Evolutionary conservation across 306 rosid genomes (phyloP).

Genomic region (Vigna nakashimae): DNA sequence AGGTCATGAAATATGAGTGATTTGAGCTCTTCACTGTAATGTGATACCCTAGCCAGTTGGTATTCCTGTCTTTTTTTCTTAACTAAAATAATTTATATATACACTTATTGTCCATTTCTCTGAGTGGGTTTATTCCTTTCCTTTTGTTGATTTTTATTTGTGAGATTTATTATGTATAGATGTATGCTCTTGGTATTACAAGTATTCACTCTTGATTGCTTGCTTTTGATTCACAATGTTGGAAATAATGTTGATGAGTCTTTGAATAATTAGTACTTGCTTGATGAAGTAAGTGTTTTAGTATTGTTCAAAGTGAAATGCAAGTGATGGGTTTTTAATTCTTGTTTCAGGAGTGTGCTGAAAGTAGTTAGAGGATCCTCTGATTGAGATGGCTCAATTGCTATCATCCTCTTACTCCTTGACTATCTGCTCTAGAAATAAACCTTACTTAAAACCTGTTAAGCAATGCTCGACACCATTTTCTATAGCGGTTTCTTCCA

Average conservation of each 20-base stretch:
- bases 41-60: neutral
- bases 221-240: constrained; percentile 15
- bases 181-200: constrained; percentile 18
- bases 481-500: constrained; percentile 48
- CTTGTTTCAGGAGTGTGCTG: constrained; percentile 51
- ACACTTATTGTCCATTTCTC: neutral
- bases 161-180: neutral
- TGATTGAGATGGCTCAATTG: constrained; percentile 70
- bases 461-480: constrained; percentile 53
- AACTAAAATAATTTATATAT: neutral
- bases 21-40: neutral
- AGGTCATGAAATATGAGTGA: constrained; percentile 7
- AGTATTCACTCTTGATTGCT: neutral
- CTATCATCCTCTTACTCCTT: constrained; percentile 79
- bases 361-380: constrained; percentile 26
- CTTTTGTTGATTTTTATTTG: constrained; percentile 10
- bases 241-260: neutral
- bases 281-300: neutral
- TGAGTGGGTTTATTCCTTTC: neutral
- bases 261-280: neutral
- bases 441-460: constrained; percentile 55
- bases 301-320: constrained; percentile 17
- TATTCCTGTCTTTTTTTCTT: neutral
- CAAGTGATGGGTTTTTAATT: constrained; percentile 25
- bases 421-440: constrained; percentile 59